phyloP scores from a whole-genome alignment of 352 stramenopile species.

The Vaucheria bursata region DNA sequence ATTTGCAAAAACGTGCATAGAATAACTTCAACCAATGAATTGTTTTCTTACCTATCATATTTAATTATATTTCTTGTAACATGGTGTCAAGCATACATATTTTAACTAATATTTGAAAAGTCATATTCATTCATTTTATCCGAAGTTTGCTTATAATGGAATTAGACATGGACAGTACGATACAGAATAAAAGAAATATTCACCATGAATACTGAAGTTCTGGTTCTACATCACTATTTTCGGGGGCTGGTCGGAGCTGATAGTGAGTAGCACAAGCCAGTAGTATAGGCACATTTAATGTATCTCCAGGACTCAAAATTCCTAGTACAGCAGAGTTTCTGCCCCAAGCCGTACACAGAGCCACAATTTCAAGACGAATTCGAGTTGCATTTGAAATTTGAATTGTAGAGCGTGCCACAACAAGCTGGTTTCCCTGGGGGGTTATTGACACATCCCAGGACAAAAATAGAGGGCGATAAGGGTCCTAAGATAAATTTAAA shows the following conservation, averaged over 20 bases:
- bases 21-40: too few species aligned
- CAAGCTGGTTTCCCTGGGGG: constrained; percentile 19
- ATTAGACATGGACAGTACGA: too few species aligned
- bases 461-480: constrained; percentile 23
- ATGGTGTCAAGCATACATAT: too few species aligned
- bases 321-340: background rate
- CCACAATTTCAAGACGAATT: constrained; percentile 12
- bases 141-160: too few species aligned
- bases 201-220: background rate
- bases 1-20: too few species aligned
- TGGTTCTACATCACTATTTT: too few species aligned
- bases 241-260: constrained; percentile 13
- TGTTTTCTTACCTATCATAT: too few species aligned
- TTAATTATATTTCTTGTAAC: too few species aligned
- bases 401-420: constrained; percentile 23
- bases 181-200: too few species aligned
- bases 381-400: constrained; percentile 26
- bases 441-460: constrained; percentile 30
- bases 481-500: too few species aligned
- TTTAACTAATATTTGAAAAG: too few species aligned
- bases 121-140: too few species aligned
- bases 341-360: constrained; percentile 18
- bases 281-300: constrained; percentile 24
- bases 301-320: constrained; percentile 14
- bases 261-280: constrained; percentile 36